Base-by-base conservation (phyloP, 2,329 filamentous ascomycete species). In the Exophiala aquamarina region DNA sequence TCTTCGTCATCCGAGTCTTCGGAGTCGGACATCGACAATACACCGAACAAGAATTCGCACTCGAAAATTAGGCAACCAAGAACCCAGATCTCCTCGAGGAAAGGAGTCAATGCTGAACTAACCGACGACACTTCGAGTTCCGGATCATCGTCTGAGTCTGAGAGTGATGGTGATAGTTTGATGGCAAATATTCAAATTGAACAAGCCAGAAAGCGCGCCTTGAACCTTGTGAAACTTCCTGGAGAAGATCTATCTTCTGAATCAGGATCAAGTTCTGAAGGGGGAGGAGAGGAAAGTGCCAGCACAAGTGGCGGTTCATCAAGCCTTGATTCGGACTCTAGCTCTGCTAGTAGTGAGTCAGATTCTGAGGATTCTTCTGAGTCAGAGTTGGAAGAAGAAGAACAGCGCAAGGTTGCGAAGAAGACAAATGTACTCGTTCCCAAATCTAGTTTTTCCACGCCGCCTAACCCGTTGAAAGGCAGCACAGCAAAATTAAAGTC, bases 131-230 rank as follows among this genome's bases (percentile, higher is more conserved):
- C 50, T 2, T 54, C 56, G 8, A 34, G 31, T n/a, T 45, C 43
- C 4, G 49, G 47, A 10, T 55, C 41, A 10, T 54, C 47, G 9
- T 54, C 57, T 20, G 39, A 35, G 3, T 48, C 49, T 5, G 54
- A 47, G 3, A 44, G 47, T 26, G 64, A 67, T 11, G 63, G 61
- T 17, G 67, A 68, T n/a, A 68, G 73, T 47, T 50, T 71, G 3
- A 63, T 62, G 11, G 66, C 74, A 26, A 74, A 77, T 40, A 60
- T 76, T 18, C 64, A 70, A 38, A 68, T 70, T 20, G 57, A 78
- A 2, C 63, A 66, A 34, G 64, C 71, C 6, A 73, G 76, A 34
- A 68, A 71, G 47, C 33, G 50, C 18, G 53, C 34, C 13, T 35
- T 51, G 38, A 50, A 46, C 35, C 41, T 50, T 17, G 49, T 50